Conservation (phyloP, 768 basidiomycete genomes). For the Nidularia pulvinata region DNA sequence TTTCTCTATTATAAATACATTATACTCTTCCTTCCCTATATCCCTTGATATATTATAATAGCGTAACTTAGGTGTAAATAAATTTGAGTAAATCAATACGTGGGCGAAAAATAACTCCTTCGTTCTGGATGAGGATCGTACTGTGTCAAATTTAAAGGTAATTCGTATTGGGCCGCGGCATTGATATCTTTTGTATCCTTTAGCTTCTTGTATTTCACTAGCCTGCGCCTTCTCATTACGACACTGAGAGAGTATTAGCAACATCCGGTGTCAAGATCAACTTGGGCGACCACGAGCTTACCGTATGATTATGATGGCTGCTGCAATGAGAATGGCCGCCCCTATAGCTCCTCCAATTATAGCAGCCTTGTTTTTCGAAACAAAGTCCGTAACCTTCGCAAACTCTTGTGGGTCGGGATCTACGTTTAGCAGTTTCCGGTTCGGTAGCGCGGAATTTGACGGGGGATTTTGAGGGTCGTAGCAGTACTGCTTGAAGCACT, state of each 20-base stretch:
- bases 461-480: constrained; percentile 20
- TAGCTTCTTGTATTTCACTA: neutral
- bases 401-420: neutral
- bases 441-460: constrained; percentile 1
- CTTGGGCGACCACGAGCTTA: too few species aligned
- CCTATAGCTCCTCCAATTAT: neutral
- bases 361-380: neutral
- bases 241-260: neutral
- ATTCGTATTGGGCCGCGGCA: neutral
- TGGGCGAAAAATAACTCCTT: too few species aligned
- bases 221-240: neutral
- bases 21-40: too few species aligned
- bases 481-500: constrained; percentile 30
- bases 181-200: neutral
- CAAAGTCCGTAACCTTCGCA: neutral
- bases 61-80: too few species aligned
- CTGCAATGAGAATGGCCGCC: neutral
- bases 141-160: neutral
- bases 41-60: too few species aligned
- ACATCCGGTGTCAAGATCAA: too few species aligned
- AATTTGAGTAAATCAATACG: too few species aligned
- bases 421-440: neutral
- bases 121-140: neutral
- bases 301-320: too few species aligned
- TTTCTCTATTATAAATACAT: neutral